Evolutionary conservation across 2,329 filamentous ascomycete genomes (phyloP), one percentile per base, ranked within the genome.

Genomic region (Lecanosticta acicola): DNA sequence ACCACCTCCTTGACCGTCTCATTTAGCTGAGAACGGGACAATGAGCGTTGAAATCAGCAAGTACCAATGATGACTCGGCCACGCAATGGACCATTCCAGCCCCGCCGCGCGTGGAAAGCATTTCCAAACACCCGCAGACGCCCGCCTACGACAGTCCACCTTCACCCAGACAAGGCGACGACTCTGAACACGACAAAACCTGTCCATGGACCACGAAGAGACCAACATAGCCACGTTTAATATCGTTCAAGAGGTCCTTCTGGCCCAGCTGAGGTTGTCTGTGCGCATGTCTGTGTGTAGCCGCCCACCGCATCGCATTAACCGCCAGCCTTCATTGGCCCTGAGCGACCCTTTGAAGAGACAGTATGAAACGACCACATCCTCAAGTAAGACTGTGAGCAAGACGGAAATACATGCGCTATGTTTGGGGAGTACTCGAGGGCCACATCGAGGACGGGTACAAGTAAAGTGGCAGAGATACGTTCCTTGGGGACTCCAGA

Each of bases 261-360:
- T 29, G 17, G 16, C 26, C 17, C 21, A 10, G 40, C 18, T 33
- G 39, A 46, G 44, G 49, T 43, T 36, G 51, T 51, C 51, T 40
- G 51, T 54, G 50, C 51, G 43, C 42, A 29, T 35, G 17, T 35
- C 20, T 18, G 37, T 38, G 46, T 48, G 42, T 57, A 59, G 50
- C 49, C 56, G 56, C 56, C 49, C 45, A 49, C 29, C 39, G 45
- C 47, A 37, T 41, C 26, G 33, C 32, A 43, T 38, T 53, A 57
- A 45, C 56, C 56, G 56, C 54, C 42, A 19, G 45, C 42, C 24
- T 45, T 39, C 32, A 59, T 57, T 57, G 56, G 56, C 49, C 41
- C 18, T 39, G 41, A 51, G 33, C 36, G 39, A 17, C 26, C 40
- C 42, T 33, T 47, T 37, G 29, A 29, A 36, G 32, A 20, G 40